Base-by-base conservation (phyloP, 73 alveolate genomes). In the Diophrys appendiculata region DNA sequence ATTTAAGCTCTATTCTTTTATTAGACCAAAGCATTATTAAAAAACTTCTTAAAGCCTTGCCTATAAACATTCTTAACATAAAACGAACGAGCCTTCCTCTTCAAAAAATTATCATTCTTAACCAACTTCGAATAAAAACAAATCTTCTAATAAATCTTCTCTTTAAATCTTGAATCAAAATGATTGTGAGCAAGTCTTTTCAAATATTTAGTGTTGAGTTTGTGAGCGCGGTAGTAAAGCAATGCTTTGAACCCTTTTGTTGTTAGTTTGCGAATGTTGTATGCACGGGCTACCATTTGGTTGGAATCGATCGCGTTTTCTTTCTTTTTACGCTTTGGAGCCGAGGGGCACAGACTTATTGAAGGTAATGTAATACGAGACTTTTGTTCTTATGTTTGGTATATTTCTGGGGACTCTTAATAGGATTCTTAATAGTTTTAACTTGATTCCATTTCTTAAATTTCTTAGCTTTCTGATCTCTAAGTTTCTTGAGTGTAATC, bases 221-320 rank as follows among this genome's bases (percentile, higher is more conserved):
- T 18, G 5, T 43, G n/a, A 43, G 60, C 60, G 5, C 18, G 5
- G 60, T 43, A 11, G 18, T 11, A 43, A 18, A 5, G 18, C n/a
- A 43, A 18, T 11, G 60, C 60, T 43, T 18, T 43, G 60, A 43
- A 43, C 18, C n/a, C 60, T 43, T 43, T 43, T 11, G 60, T 43
- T n/a, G n/a, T n/a, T n/a, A n/a, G n/a, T n/a, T n/a, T n/a, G n/a
- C n/a, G n/a, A n/a, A 60, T 31, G 28, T 60, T 3, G 28, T 60
- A 60, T 27, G 71, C 13, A 31, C 11, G 18, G 2, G 71, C 13
- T 23, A 60, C 5, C 71, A 60, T 60, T 11, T 60, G 71, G 33
- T 23, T 31, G 2, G 71, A 60, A 23, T 60, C 71, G 25, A 60
- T 60, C 5, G 71, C 71, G 25, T 60, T 3, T 31, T 60, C 71